Conservation (phyloP, 208 protist genomes). For the Wallacemonas collosoma region DNA sequence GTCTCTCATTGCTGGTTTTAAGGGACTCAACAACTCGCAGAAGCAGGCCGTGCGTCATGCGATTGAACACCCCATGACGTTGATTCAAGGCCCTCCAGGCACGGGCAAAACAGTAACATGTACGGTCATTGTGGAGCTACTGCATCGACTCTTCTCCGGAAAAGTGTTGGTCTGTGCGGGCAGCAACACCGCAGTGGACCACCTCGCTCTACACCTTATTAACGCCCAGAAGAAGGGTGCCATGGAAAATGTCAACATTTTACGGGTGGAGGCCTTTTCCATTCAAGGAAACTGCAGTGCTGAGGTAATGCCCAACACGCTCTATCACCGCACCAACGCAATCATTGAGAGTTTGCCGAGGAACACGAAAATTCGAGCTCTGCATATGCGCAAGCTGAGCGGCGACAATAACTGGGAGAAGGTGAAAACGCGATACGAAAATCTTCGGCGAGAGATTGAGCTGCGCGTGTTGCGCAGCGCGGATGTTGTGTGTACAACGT, state of each 20-base stretch:
- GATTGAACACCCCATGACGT: constrained; percentile 90
- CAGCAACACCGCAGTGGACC: constrained; percentile 98
- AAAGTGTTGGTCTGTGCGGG: constrained; percentile 87
- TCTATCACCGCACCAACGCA: neutral
- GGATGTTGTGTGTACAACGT: neutral
- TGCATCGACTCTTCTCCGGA: constrained; percentile 53
- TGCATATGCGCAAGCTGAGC: neutral
- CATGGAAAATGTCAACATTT: neutral
- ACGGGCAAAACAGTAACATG: constrained; percentile 98
- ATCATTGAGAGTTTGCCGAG: neutral
- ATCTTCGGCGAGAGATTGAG: constrained; percentile 6
- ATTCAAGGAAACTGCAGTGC: neutral
- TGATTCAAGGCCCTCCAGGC: constrained; percentile 44
- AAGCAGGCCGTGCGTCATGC: neutral
- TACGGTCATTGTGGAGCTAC: constrained; percentile 95
- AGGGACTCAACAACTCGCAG: neutral
- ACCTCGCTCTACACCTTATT: constrained; percentile 95
- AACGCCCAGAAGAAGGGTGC: constrained; percentile 65
- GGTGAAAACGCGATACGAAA: neutral
- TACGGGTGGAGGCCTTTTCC: neutral
- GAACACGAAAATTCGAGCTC: neutral
- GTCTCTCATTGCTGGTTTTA: too few species aligned
- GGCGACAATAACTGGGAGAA: neutral
- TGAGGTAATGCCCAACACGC: neutral
- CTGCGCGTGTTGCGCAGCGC: neutral